Conservation (phyloP, 2,329 filamentous ascomycete species). For the Colletotrichum sp. region DNA sequence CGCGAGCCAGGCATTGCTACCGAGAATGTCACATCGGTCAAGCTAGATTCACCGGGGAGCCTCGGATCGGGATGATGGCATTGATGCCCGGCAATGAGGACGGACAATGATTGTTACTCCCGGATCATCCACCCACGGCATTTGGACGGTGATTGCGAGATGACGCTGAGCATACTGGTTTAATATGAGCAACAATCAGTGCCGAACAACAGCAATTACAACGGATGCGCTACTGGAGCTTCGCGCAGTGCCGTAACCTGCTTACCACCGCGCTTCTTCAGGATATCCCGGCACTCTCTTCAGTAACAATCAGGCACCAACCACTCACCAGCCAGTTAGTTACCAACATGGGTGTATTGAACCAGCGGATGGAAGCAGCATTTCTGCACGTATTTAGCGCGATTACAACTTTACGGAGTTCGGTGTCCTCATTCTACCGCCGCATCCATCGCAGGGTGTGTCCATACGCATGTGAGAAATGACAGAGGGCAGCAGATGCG, state of each 20-base stretch:
- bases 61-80: not conserved
- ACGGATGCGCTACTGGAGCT: not conserved
- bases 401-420: not conserved
- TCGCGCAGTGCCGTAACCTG: not conserved
- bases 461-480: not conserved
- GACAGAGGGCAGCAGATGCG: not conserved
- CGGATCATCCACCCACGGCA: not conserved
- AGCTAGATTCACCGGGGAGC: not conserved
- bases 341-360: not conserved
- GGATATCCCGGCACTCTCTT: not conserved
- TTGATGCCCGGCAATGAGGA: not conserved
- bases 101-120: not conserved
- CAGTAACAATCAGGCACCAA: not conserved
- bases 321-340: not conserved
- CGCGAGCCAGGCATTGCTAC: not conserved
- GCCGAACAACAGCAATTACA: not conserved
- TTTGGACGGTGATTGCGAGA: not conserved
- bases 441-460: not conserved
- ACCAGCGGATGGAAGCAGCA: not conserved
- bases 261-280: not conserved
- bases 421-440: not conserved
- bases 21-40: not conserved
- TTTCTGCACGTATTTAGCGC: not conserved
- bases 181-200: not conserved
- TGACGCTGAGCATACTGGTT: not conserved